A percentile compares a stretch with the other conserved stretches of the same genome.
phyloP scores from a whole-genome alignment of 2,329 filamentous ascomycete genomes.

The Setomelanomma holmii region DNA sequence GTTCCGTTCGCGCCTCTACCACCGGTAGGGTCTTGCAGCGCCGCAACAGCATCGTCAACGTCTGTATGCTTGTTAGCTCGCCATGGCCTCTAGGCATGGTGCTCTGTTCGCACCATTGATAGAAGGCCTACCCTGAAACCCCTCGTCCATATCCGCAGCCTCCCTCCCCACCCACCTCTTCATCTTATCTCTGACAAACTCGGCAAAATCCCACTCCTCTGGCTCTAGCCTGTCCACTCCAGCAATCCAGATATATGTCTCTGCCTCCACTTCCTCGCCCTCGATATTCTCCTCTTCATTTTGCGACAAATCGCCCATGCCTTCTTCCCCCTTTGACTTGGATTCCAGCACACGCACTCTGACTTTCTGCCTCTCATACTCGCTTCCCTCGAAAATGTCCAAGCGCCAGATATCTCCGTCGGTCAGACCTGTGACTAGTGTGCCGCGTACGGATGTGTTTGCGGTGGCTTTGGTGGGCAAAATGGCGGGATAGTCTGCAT shows the following conservation, averaged over 20 bases:
- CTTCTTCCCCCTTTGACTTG: constrained; percentile 13
- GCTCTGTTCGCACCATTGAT: constrained; percentile 29
- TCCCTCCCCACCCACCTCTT: constrained; percentile 60
- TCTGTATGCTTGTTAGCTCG: constrained; percentile 35
- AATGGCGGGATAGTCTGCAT: constrained; percentile 83
- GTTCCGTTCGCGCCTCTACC: constrained; percentile 70
- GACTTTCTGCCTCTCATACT: constrained; percentile 68
- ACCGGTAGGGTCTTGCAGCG: constrained; percentile 52
- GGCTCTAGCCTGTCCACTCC: constrained; percentile 65
- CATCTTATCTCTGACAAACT: constrained; percentile 81
- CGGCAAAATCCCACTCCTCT: constrained; percentile 85
- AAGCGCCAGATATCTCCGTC: constrained; percentile 76
- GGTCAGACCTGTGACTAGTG: constrained; percentile 78
- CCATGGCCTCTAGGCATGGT: neutral
- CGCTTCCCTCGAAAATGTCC: constrained; percentile 80
- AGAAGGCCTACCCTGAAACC: constrained; percentile 52
- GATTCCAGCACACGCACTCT: constrained; percentile 51
- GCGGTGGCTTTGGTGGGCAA: constrained; percentile 48
- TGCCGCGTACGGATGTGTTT: constrained; percentile 68
- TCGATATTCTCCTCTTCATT: constrained; percentile 41
- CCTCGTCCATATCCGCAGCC: constrained; percentile 54
- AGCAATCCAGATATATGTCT: constrained; percentile 61
- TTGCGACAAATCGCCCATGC: constrained; percentile 28
- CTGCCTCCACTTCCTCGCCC: constrained; percentile 51
- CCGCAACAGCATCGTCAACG: constrained; percentile 54